These are phyloP conservation scores for Phytophthora constricta DNA, from an alignment of 352 stramenopile genomes.

Conservation along the genomic window DNA sequence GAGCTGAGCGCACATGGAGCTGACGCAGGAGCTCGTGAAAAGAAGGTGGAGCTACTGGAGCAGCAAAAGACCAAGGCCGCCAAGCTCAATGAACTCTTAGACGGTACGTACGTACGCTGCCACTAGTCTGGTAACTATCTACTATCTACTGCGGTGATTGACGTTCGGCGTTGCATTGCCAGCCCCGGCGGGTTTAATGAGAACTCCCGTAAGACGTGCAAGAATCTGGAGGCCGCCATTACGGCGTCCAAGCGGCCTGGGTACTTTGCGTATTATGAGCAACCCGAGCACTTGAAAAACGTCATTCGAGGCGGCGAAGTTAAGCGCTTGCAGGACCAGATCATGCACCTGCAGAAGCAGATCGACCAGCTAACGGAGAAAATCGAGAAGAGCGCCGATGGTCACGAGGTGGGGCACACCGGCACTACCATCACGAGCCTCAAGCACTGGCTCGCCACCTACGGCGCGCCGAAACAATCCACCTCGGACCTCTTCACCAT, in stretches of 20 bases:
- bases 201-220: constrained; percentile 73
- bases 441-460: constrained; percentile 79
- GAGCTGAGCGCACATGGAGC: constrained; percentile 32
- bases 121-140: not conserved
- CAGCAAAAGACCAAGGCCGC: constrained; percentile 72
- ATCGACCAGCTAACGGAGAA: constrained; percentile 72
- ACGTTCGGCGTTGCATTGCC: no score
- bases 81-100: constrained; percentile 65
- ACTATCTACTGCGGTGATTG: constrained; percentile 6
- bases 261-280: constrained; percentile 80
- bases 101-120: constrained; percentile 43
- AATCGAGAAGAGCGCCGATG: constrained; percentile 34
- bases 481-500: constrained; percentile 60
- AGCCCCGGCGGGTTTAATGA: constrained; percentile 80
- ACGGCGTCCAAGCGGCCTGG: constrained; percentile 73
- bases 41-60: constrained; percentile 79
- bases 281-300: constrained; percentile 62
- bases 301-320: constrained; percentile 64
- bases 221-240: constrained; percentile 84
- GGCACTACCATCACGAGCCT: constrained; percentile 55
- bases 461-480: constrained; percentile 63
- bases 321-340: constrained; percentile 61
- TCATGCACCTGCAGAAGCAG: constrained; percentile 71
- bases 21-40: constrained; percentile 71
- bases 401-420: constrained; percentile 11